Evolutionary conservation across 306 rosid species (phyloP), one percentile per base, ranked within the genome.

Genomic region (Vigna trinervia): DNA sequence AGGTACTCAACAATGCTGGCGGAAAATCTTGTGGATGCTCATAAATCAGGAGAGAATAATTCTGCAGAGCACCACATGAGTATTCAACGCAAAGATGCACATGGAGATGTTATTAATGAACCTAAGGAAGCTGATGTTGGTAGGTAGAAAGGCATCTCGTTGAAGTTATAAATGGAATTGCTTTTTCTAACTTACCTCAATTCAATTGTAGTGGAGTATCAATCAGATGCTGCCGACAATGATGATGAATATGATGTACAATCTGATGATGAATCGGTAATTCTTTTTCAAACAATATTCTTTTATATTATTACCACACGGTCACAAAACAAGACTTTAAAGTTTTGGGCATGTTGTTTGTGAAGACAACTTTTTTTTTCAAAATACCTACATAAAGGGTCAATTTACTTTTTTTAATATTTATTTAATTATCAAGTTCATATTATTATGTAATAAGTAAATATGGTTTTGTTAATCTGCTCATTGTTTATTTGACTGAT

Each of bases 1-100:
- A 95, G 98, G 90, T 95, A 95, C 85, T 95, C 98, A 48, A 90
- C 97, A 64, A 92, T 95, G 98, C 85, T 95, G 84, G 98, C 98
- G 6, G 97, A 95, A 82, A 95, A 95, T 90, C 98, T 95, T 8
- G 93, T 87, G 77, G 98, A 95, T 71, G 30, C 83, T 66, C 26
- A 58, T 85, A 90, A 91, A 84, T 87, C 96, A 75, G 84, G 64
- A 26, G 90, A 82, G 79, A 84, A 86, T 66, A 63, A 56, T 69
- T 66, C 86, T 36, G 50, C 86, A 15, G 87, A 82, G 81, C 85
- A 81, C 75, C 83, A 52, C 46, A 30, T 6, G 50, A 83, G 84
- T 78, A 74, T 75, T 52, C 78, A 85, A 76, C 76, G 32, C 76
- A 84, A 86, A 78, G 88, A 74, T 46, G 80, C 56, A 50, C 86